Evolutionary conservation across 805 yeast genomes (phyloP).

Genomic region (Zygotorulaspora florentina): DNA sequence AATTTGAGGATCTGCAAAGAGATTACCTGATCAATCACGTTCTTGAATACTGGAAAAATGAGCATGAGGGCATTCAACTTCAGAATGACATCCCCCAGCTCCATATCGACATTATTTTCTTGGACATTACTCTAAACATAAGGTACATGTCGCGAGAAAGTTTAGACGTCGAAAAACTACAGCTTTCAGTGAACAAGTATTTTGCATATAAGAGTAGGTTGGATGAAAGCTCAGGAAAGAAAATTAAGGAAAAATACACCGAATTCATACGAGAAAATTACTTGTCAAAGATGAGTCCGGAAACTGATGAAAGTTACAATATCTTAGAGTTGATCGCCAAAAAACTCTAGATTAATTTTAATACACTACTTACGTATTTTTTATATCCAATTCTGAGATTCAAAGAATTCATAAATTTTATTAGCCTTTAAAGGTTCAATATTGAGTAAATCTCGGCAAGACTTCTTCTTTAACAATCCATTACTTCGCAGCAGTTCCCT

Average conservation of each 20-base stretch:
- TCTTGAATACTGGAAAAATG: conserved; percentile 46
- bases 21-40: conserved; percentile 63
- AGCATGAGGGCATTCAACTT: conserved; percentile 36
- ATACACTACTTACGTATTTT: conserved; percentile 4
- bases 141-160: conserved; percentile 45
- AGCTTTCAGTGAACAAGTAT: conserved; percentile 66
- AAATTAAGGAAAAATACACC: conserved; percentile 37
- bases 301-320: conserved; percentile 28
- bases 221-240: conserved; percentile 32
- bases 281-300: conserved; percentile 26
- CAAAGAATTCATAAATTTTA: conserved; percentile 87
- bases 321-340: conserved; percentile 33
- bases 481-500: conserved; percentile 83
- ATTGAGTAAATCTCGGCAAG: conserved; percentile 77
- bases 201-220: conserved; percentile 52
- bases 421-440: conserved; percentile 85
- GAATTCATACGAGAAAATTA: conserved; percentile 34
- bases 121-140: conserved; percentile 65
- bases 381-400: conserved; percentile 80
- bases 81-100: conserved; percentile 29
- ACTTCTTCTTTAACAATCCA: conserved; percentile 75
- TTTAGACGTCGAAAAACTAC: conserved; percentile 51
- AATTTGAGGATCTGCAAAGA: conserved; percentile 66
- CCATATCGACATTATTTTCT: conserved; percentile 39
- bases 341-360: conserved; percentile 21